Evolutionary conservation across 371 early-diverging fungal genomes (phyloP), one percentile per base, ranked within the genome.

Genomic region (Mitosporidium daphniae): DNA sequence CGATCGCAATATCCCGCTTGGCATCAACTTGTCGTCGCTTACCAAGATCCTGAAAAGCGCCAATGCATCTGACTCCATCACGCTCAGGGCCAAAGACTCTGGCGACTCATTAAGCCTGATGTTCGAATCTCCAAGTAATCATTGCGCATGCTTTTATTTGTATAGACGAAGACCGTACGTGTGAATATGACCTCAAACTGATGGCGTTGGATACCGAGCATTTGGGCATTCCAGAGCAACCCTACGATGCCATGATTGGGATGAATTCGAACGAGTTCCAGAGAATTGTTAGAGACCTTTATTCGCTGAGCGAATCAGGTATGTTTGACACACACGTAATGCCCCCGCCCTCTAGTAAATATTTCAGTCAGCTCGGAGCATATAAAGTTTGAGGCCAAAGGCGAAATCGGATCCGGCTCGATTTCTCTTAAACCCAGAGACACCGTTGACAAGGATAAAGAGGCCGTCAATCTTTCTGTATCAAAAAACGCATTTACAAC

Each of bases 151-250:
- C 9, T 10, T 10, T 31, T 23, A 19, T 29, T 23, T 16, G 17
- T 11, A 31, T 25, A 64, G 69, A 63, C 17, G 58, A 57, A 31
- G 77, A 75, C 32, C 56, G 72, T 27, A 50, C 67, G 29, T 63
- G 67, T 32, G 82, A 82, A 44, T 86, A 64, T 42, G 71, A 75
- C 33, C 50, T 89, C 29, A 89, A 86, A 53, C 54, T 93, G 29
- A 74, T 89, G 71, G 75, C 75, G 40, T 74, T 86, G 37, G 84
- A 82, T 43, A 53, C 57, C 26, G 91, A 93, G 32, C 73, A 80
- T 40, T 55, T 84, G 35, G 75, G 70, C 37, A 78, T 86, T 34
- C 91, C 89, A 26, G 80, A 78, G 3, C 67, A 20, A 13, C 26
- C 29, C 70, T 86, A 78, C 47, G 74, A 78, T 33, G 74, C 71